Conservation (phyloP, 805 yeast species). For the Wickerhamiella musiphila region DNA sequence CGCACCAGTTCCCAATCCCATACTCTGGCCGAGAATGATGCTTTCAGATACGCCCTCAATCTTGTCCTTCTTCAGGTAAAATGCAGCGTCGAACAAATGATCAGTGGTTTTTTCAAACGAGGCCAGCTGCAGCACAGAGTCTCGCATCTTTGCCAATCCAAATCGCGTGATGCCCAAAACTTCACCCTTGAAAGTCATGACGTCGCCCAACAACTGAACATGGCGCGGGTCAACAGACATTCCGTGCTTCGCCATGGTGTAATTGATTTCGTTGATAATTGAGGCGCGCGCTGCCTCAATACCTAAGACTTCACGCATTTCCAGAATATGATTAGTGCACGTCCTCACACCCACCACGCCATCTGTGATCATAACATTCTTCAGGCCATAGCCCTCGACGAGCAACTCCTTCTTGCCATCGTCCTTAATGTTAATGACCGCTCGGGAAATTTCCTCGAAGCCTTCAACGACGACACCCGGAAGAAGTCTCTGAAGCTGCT, state of each 20-base stretch:
- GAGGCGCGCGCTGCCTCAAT: constrained; percentile 95
- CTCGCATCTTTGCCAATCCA: constrained; percentile 97
- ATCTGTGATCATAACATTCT: constrained; percentile 93
- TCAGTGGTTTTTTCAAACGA: constrained; percentile 97
- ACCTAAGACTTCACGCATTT: constrained; percentile 77
- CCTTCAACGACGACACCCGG: constrained; percentile 90
- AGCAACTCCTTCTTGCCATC: constrained; percentile 69
- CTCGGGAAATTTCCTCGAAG: constrained; percentile 76
- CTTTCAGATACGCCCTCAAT: constrained; percentile 98
- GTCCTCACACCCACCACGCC: constrained; percentile 86
- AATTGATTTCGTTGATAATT: constrained; percentile 85
- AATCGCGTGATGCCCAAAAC: constrained; percentile 95
- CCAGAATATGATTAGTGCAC: constrained; percentile 79
- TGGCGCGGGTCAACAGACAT: constrained; percentile 99
- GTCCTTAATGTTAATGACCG: constrained; percentile 85
- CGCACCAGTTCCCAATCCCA: constrained; percentile 95
- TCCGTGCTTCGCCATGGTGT: constrained; percentile 98
- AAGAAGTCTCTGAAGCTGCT: constrained; percentile 66
- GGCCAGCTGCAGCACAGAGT: constrained; percentile 89
- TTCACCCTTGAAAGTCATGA: constrained; percentile 97
- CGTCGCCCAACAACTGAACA: constrained; percentile 91
- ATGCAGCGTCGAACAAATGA: constrained; percentile 94
- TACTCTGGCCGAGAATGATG: constrained; percentile 92
- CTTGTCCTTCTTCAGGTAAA: constrained; percentile 88
- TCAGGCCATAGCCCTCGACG: constrained; percentile 95